Evolutionary conservation across 129 eudicot genomes (phyloP).

Genomic region (Mikania micrantha): DNA sequence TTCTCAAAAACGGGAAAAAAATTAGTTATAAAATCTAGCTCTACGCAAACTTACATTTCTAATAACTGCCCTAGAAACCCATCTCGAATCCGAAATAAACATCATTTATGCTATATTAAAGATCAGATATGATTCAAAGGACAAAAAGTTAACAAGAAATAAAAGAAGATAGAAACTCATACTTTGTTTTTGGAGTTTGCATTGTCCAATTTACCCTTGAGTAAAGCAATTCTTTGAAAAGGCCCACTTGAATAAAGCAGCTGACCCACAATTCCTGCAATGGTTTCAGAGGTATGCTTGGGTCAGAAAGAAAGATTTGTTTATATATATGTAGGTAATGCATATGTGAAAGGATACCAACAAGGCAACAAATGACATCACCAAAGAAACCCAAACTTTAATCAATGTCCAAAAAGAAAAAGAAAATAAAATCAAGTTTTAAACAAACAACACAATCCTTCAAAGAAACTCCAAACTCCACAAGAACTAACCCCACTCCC

Average conservation of each 20-base stretch:
- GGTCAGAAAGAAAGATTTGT: conserved; percentile 35
- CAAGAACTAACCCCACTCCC: conserved; percentile 82
- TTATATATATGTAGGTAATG: conserved; percentile 15
- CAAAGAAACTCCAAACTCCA: conserved; percentile 79
- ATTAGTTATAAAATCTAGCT: background rate
- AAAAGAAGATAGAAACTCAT: conserved; percentile 12
- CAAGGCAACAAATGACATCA: conserved; percentile 26
- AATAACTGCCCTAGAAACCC: background rate
- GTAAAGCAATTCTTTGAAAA: conserved; percentile 25
- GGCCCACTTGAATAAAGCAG: conserved; percentile 55
- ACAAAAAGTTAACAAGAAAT: background rate
- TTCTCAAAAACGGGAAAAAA: too few relatives aligned
- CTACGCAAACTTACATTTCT: background rate
- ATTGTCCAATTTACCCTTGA: conserved; percentile 37
- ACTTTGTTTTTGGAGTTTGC: conserved; percentile 86
- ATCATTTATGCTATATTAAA: background rate
- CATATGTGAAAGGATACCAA: conserved; percentile 23
- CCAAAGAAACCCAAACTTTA: conserved; percentile 32
- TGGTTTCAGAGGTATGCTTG: conserved; percentile 31
- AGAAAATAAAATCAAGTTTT: conserved; percentile 5
- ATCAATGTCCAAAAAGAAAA: conserved; percentile 23
- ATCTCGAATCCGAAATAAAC: background rate
- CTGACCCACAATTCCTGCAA: conserved; percentile 41
- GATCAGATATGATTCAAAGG: background rate
- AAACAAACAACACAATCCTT: conserved; percentile 53